Conservation (phyloP, 805 yeast species). For the Lachancea quebecensis region DNA sequence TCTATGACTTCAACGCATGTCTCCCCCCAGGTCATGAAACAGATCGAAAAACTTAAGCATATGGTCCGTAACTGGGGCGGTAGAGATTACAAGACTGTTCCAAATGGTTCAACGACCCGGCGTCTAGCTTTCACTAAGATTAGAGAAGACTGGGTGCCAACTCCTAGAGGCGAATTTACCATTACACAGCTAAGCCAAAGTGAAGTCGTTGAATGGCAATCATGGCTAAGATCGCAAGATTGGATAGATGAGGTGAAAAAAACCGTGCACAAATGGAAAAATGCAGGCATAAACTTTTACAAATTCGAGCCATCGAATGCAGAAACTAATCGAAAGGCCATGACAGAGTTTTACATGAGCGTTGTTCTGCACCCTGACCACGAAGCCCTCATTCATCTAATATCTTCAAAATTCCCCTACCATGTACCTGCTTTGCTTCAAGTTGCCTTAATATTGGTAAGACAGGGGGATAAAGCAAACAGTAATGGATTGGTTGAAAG, state of each 20-base stretch:
- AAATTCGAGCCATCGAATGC: slow-evolving; percentile 37
- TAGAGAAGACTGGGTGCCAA: slow-evolving; percentile 76
- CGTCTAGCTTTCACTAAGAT: slow-evolving; percentile 64
- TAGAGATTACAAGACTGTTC: slow-evolving; percentile 61
- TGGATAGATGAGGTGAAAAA: slow-evolving; percentile 45
- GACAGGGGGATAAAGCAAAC: slow-evolving; percentile 67
- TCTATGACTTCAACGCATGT: slow-evolving; percentile 63
- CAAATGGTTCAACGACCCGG: slow-evolving; percentile 55
- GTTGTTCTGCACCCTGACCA: slow-evolving; percentile 74
- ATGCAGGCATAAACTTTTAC: slow-evolving; percentile 51
- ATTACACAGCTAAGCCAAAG: slow-evolving; percentile 47
- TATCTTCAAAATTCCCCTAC: slow-evolving; percentile 56
- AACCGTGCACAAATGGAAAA: slow-evolving; percentile 31
- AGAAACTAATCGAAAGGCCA: slow-evolving; percentile 33
- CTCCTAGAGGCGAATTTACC: slow-evolving; percentile 48
- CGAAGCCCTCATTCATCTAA: slow-evolving; percentile 53
- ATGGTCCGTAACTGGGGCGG: slow-evolving; percentile 84
- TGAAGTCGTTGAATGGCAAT: slow-evolving; percentile 35
- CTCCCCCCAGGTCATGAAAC: slow-evolving; percentile 61
- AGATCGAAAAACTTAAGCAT: slow-evolving; percentile 44
- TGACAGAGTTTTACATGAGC: slow-evolving; percentile 51
- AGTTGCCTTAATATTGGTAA: slow-evolving; percentile 61
- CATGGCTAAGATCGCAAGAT: slow-evolving; percentile 35
- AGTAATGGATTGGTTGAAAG: slow-evolving; percentile 71
- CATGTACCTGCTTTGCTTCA: slow-evolving; percentile 75